Percentiles rank a stretch among this genome's conserved stretches.
Evolutionary conservation across 306 rosid genomes (phyloP).

Genomic region (Mimosa pudica): DNA sequence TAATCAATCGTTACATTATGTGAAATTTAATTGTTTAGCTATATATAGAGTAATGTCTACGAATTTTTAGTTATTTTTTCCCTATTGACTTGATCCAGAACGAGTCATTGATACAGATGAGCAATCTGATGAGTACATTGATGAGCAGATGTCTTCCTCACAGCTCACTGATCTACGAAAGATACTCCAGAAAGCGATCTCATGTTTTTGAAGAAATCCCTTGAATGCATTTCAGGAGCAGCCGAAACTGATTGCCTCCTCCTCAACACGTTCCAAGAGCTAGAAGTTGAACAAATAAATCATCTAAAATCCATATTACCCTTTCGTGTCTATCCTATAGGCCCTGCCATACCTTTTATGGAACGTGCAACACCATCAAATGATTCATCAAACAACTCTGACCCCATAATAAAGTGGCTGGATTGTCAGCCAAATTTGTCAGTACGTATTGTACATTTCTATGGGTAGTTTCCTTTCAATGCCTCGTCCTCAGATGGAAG

Average conservation of each 20-base stretch:
- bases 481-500: slow-evolving; percentile 52
- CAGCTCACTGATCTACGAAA: slow-evolving; percentile 42
- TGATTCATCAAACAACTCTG: background rate
- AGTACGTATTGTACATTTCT: slow-evolving; percentile 61
- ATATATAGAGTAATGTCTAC: background rate
- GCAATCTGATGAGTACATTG: slow-evolving; percentile 37
- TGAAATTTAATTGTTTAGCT: background rate
- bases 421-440: slow-evolving; percentile 57
- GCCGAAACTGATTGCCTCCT: slow-evolving; percentile 51
- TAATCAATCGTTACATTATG: background rate
- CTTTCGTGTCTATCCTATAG: slow-evolving; percentile 52
- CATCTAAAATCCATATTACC: slow-evolving; percentile 39
- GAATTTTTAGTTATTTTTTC: background rate
- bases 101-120: slow-evolving; percentile 30
- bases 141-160: slow-evolving; percentile 40
- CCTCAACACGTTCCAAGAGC: slow-evolving; percentile 50
- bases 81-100: background rate
- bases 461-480: slow-evolving; percentile 58
- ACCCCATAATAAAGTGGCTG: slow-evolving; percentile 49
- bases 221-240: slow-evolving; percentile 41
- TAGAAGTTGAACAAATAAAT: slow-evolving; percentile 45
- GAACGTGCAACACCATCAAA: slow-evolving; percentile 17
- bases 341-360: slow-evolving; percentile 57
- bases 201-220: slow-evolving; percentile 32
- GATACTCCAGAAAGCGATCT: slow-evolving; percentile 34